Evolutionary conservation across 352 stramenopile genomes (phyloP), one percentile per base, ranked within the genome.

Genomic region (Pythium scleroteichum): DNA sequence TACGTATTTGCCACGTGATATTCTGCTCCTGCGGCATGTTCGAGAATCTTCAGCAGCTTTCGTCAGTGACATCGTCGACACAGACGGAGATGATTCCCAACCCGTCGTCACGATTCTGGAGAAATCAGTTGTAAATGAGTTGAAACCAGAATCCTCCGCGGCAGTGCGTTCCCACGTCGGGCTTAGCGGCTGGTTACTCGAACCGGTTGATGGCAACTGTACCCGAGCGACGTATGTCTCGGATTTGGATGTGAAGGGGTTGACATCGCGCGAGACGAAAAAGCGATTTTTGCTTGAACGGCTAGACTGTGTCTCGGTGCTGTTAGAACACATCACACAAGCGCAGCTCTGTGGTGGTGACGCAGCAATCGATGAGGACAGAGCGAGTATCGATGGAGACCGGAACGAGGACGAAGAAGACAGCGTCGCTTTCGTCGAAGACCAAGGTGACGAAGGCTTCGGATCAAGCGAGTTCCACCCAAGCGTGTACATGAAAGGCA

Each of bases 181-280:
- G 2, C 55, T 92, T 16, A 90, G 82, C 42, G 85, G 85, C 20
- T 94, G 85, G 85, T 57, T 90, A 32, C 65, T 94, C 2, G 82
- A 94, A 47, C 85, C 85, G 0, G 71, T 92, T 22, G 79, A 88
- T 52, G 77, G 66, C 6, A 71, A 62, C 13, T 72, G 72, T 44
- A 94, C 85, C 27, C 58, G 88, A 19, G 75, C 71, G 23, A 94
- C 82, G 9, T 91, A 89, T 45, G 82, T 94, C 42, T 88, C 85
- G 4, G 79, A 92, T 50, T 40, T 94, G 38, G 79, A 90, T 55
- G 70, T 77, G 27, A 68, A 69, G 29, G 85, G 85, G 0, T 79
- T 78, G 68, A 51, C 85, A 2, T 82, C 80, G 0, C 51, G 66
- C 0, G 65, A 66, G 9, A 87, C 79, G 4, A 80, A 76, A 20